Base-by-base conservation (phyloP, 2,329 filamentous ascomycete genomes). In the Didymella keratinophila region DNA sequence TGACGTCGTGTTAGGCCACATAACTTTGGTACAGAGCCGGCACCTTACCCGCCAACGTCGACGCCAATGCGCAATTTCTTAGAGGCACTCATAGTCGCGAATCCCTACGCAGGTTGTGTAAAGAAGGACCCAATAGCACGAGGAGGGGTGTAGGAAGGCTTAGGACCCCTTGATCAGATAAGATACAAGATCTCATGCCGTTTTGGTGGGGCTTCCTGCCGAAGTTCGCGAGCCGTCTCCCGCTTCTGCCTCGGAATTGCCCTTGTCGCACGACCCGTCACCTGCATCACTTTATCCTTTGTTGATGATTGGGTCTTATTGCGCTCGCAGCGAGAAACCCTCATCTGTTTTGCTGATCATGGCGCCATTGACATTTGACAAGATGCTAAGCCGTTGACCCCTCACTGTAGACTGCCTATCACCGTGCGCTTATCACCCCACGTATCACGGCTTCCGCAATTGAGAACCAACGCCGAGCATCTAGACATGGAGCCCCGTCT, bases 31-130 rank as follows among this genome's bases (percentile, higher is more conserved):
- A 16, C 16, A 23, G n/a, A 39, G 27, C 14, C n/a, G 16, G 21
- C 47, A 27, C 68, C 69, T 60, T 61, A 75, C 76, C 75, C 78
- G 63, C 78, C 78, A 23, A 80, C 78, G 62, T 80, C 78, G 6
- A 81, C 78, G 37, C 79, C 79, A 46, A 81, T 78, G 34, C 78
- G 73, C 46, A 80, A 58, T 21, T 69, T 71, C 43, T 58, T 67
- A 8, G 41, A 53, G 4, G 43, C 37, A 30, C 47, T 21, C 66
- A 69, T 70, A 20, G 18, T 49, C 36, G n/a, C 11, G 21, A 44
- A 49, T 30, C 4, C 47, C n/a, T 27, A 21, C 41, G 32, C 20
- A 36, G 23, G 3, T 47, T 32, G 45, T 53, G 12, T 28, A 18
- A 18, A n/a, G 10, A 16, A 23, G 53, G 27, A 20, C 12, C 52